phyloP scores from a whole-genome alignment of 1,284 basidiomycete genomes.

The Trichosporon sp. region DNA sequence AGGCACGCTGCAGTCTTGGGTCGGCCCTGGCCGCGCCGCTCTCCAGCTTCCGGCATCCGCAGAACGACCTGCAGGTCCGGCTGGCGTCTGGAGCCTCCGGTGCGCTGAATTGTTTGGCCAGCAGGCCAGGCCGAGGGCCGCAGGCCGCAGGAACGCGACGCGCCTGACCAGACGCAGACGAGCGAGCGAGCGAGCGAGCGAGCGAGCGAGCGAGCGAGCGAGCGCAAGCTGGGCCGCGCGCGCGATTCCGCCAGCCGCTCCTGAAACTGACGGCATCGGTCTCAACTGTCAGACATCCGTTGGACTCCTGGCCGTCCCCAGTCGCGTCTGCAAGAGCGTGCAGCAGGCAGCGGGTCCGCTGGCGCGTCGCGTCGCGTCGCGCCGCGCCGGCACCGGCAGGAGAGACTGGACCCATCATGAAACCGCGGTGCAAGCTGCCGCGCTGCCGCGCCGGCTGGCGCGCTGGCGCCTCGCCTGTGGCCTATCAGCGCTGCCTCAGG shows the following conservation, averaged over 20 bases:
- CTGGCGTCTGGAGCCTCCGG: not conserved
- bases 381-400: not conserved
- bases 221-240: no score
- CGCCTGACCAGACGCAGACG: no score
- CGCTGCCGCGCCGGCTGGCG: no score
- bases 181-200: no score
- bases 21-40: not conserved
- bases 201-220: no score
- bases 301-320: no score
- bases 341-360: no score
- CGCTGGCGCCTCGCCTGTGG: no score
- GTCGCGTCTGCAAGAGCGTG: no score
- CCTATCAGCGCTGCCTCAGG: not conserved
- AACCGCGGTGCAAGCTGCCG: not conserved
- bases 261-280: not conserved
- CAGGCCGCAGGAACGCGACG: no score
- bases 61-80: not conserved
- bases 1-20: not conserved
- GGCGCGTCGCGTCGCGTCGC: not conserved
- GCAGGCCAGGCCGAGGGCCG: not conserved
- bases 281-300: not conserved
- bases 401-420: not conserved
- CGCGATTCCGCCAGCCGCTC: not conserved
- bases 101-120: not conserved
- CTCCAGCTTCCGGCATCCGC: no score